Evolutionary conservation across 148 eudicot genomes (phyloP).

Genomic region (Simmondsia chinensis): DNA sequence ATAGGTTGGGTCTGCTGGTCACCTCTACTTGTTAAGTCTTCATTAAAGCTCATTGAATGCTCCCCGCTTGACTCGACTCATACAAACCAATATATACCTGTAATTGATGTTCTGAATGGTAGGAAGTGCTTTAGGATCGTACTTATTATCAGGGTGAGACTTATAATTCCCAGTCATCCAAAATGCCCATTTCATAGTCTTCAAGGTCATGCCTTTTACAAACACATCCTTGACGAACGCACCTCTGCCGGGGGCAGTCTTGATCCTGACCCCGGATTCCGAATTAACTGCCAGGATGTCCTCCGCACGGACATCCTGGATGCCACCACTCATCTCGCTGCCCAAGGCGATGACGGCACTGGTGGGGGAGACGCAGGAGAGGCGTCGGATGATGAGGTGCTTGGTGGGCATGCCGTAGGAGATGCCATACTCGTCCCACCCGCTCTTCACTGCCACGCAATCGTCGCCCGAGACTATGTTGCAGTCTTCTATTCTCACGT

Average conservation of each 20-base stretch:
- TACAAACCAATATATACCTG: no score
- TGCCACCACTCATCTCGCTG: slow-evolving; percentile 97
- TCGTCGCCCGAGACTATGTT: slow-evolving; percentile 96
- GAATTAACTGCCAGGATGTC: slow-evolving; percentile 72
- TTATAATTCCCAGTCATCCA: slow-evolving; percentile 97
- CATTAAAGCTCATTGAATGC: no score
- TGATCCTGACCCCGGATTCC: slow-evolving; percentile 83
- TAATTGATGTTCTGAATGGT: slow-evolving; percentile 64
- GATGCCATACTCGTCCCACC: slow-evolving; percentile 96
- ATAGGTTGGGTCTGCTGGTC: no score
- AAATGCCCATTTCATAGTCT: slow-evolving; percentile 86
- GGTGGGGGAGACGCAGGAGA: slow-evolving; percentile 84
- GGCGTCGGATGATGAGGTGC: slow-evolving; percentile 61
- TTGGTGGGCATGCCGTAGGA: slow-evolving; percentile 81
- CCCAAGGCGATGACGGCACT: slow-evolving; percentile 90
- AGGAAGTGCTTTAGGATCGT: slow-evolving; percentile 70
- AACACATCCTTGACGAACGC: slow-evolving; percentile 79
- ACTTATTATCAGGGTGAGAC: slow-evolving; percentile 69
- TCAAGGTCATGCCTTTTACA: slow-evolving; percentile 61
- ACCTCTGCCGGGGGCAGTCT: slow-evolving; percentile 77
- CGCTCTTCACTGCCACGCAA: slow-evolving; percentile 90
- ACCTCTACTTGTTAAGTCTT: no score
- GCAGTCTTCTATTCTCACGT: slow-evolving; percentile 75
- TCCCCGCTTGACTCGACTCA: no score
- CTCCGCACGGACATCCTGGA: slow-evolving; percentile 82